A percentile compares a stretch with the other conserved stretches of the same genome.
These are phyloP conservation scores for Sordariomycetes sp. DNA, from an alignment of 2,329 filamentous ascomycete genomes.

Conservation along the genomic window DNA sequence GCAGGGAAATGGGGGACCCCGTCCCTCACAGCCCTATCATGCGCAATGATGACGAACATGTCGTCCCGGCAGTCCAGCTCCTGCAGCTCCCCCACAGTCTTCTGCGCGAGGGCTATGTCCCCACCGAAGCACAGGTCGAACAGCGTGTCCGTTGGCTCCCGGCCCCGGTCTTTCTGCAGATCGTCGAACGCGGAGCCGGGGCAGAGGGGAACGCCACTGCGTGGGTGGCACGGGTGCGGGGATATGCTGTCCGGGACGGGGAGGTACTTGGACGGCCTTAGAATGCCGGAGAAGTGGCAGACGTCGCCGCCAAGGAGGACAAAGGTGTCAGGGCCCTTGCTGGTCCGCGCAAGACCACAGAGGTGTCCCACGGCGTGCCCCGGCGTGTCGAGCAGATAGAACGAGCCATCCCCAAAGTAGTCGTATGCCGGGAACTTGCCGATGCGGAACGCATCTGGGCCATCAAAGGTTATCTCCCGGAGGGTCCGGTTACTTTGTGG, in stretches of 20 bases:
- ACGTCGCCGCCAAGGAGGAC: constrained; percentile 27
- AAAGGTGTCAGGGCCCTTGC: constrained; percentile 17
- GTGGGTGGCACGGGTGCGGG: constrained; percentile 9
- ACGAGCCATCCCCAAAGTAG: constrained; percentile 26
- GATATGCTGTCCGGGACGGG: constrained; percentile 17
- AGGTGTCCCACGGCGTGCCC: constrained; percentile 26
- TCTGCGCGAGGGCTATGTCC: constrained; percentile 10
- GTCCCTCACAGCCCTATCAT: constrained; percentile 10
- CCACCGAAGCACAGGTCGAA: constrained; percentile 12
- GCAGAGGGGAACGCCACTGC: constrained; percentile 6
- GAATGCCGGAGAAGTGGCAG: constrained; percentile 23
- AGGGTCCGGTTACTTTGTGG: constrained; percentile 11
- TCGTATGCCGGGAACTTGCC: constrained; percentile 23
- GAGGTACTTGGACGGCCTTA: constrained; percentile 19
- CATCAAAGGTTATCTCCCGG: constrained; percentile 14
- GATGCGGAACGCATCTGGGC: constrained; percentile 13
- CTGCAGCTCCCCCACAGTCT: constrained; percentile 6
- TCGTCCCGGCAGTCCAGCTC: constrained; percentile 11
- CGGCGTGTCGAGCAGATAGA: constrained; percentile 25
- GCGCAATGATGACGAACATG: constrained; percentile 12
- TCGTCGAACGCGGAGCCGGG: constrained; percentile 10
- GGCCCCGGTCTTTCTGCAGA: constrained; percentile 10
- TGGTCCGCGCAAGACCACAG: constrained; percentile 24
- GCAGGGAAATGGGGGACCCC: constrained; percentile 11
- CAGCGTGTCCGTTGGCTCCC: constrained; percentile 10